phyloP scores from a whole-genome alignment of 805 yeast genomes.

The Wickerhamiella sorbophila region DNA sequence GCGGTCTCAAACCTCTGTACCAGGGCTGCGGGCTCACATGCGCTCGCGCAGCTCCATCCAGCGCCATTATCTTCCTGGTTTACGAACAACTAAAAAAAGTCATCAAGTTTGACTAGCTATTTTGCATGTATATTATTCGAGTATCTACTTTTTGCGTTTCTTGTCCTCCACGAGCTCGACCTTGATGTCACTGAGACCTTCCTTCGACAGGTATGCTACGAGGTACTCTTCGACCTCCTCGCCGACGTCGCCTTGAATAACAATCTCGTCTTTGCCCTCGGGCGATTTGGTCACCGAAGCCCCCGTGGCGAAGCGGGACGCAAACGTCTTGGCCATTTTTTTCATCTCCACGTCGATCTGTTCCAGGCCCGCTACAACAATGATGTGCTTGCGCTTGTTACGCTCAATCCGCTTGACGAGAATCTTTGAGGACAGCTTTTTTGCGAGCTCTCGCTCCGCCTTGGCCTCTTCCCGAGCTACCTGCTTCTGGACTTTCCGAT shows the following conservation, averaged over 20 bases:
- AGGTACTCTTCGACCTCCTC: slow-evolving; percentile 78
- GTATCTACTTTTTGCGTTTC: slow-evolving; percentile 44
- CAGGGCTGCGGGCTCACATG: slow-evolving; percentile 77
- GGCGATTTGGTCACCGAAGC: slow-evolving; percentile 81
- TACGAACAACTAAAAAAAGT: slow-evolving; percentile 37
- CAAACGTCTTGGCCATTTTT: slow-evolving; percentile 80
- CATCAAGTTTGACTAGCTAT: neutral
- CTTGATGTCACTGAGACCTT: slow-evolving; percentile 70
- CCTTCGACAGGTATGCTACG: slow-evolving; percentile 54
- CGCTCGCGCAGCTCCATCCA: slow-evolving; percentile 74
- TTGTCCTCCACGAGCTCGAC: slow-evolving; percentile 81
- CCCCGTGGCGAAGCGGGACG: slow-evolving; percentile 91
- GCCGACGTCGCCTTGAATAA: slow-evolving; percentile 89
- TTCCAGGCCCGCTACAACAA: slow-evolving; percentile 77
- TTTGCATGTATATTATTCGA: neutral
- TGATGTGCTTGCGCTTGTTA: slow-evolving; percentile 75
- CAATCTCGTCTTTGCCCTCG: slow-evolving; percentile 83
- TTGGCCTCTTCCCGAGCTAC: slow-evolving; percentile 58
- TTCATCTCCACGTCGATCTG: slow-evolving; percentile 80
- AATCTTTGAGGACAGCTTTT: slow-evolving; percentile 67
- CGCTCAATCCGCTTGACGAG: slow-evolving; percentile 76
- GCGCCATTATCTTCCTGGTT: slow-evolving; percentile 69
- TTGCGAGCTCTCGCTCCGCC: slow-evolving; percentile 70
- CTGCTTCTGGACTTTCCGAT: slow-evolving; percentile 67
- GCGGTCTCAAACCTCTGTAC: slow-evolving; percentile 62